phyloP scores from a whole-genome alignment of 2,329 filamentous ascomycete species.

The Rhexocercosporidium sp. region DNA sequence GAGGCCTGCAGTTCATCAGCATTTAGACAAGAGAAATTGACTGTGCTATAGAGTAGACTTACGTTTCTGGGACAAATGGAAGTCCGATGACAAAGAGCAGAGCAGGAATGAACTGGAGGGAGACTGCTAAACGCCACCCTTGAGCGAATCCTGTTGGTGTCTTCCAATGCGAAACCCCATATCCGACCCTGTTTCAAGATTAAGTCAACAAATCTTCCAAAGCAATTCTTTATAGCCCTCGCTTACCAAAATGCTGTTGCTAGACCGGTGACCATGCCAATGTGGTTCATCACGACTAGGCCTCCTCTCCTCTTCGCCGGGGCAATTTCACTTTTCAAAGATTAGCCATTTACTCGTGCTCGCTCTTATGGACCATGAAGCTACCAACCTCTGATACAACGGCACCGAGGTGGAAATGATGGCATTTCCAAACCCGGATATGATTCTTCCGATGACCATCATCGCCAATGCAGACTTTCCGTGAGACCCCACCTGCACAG shows the following conservation, averaged over 20 bases:
- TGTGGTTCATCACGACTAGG: conserved; percentile 64
- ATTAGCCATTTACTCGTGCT: neutral
- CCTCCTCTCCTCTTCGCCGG: conserved; percentile 58
- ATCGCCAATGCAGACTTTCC: conserved; percentile 50
- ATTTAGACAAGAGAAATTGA: neutral
- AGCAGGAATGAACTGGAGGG: conserved; percentile 57
- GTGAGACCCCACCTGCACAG: conserved; percentile 51
- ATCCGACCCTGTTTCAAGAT: conserved; percentile 54
- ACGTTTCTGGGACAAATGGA: conserved; percentile 61
- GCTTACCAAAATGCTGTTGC: conserved; percentile 59
- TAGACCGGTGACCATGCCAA: conserved; percentile 60
- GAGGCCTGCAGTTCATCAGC: conserved; percentile 48
- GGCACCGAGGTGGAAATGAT: conserved; percentile 62
- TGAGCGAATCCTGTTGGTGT: conserved; percentile 48
- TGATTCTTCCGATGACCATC: conserved; percentile 57
- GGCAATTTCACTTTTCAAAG: conserved; percentile 53
- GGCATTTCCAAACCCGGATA: conserved; percentile 59
- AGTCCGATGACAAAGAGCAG: conserved; percentile 55
- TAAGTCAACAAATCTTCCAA: neutral
- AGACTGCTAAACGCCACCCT: conserved; percentile 59
- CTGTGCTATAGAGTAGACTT: conserved; percentile 33
- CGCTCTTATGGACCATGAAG: neutral
- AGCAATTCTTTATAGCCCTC: neutral
- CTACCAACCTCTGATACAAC: conserved; percentile 57
- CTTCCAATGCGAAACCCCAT: conserved; percentile 60